Conservation (phyloP, 768 basidiomycete species). For the Amanita muscaria region DNA sequence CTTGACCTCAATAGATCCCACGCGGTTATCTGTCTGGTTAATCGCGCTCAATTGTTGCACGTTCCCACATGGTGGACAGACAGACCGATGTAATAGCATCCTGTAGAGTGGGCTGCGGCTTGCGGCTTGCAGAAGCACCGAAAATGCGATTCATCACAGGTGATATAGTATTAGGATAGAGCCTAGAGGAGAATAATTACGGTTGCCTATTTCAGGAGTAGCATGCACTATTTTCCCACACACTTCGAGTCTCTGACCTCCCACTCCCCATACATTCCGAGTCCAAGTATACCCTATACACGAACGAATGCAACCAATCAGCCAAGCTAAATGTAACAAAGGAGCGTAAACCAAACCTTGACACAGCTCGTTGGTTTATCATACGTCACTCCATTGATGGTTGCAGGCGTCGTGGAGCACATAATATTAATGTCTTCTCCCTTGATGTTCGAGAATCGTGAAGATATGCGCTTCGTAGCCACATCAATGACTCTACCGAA, state of each 20-base stretch:
- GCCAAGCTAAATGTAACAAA: background rate
- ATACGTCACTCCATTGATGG: constrained; percentile 16
- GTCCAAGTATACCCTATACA: constrained; percentile 26
- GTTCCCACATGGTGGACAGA: constrained; percentile 8
- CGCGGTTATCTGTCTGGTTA: constrained; percentile 74
- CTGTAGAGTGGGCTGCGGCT: constrained; percentile 77
- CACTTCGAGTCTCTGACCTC: constrained; percentile 23
- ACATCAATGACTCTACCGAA: background rate
- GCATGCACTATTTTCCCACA: constrained; percentile 6
- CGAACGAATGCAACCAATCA: constrained; percentile 1
- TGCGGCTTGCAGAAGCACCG: constrained; percentile 63
- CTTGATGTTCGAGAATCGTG: constrained; percentile 20
- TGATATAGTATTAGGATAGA: too few species aligned
- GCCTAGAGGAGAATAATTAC: too few species aligned
- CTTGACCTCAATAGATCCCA: constrained; percentile 91
- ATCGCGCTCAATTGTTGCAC: background rate
- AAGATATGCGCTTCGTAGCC: constrained; percentile 19
- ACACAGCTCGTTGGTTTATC: constrained; percentile 20
- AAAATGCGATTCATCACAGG: constrained; percentile 76
- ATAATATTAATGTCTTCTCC: constrained; percentile 20
- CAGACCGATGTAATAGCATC: constrained; percentile 90
- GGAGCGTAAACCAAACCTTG: constrained; percentile 16
- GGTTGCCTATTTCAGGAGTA: background rate
- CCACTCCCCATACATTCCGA: constrained; percentile 27
- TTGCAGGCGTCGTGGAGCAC: constrained; percentile 23